Conservation (phyloP, 2,329 filamentous ascomycete species). For the Ascochyta rabiei region DNA sequence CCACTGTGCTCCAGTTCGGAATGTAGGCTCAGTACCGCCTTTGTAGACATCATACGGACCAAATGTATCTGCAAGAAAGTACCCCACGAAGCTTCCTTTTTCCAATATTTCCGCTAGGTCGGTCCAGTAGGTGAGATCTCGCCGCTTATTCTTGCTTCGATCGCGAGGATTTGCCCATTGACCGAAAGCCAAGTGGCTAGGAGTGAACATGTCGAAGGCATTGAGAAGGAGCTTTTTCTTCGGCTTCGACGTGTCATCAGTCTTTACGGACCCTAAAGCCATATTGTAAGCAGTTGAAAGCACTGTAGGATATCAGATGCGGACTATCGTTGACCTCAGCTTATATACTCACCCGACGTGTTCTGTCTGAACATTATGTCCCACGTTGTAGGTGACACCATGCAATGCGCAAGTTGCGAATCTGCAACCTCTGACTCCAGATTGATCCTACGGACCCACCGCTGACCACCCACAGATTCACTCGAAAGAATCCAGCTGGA, state of each 20-base stretch:
- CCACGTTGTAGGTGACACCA: background rate
- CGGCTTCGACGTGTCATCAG: conserved; percentile 1
- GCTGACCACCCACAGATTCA: too few species aligned
- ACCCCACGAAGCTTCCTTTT: conserved; percentile 37
- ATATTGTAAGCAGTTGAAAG: background rate
- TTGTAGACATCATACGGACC: conserved; percentile 70
- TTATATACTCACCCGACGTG: too few species aligned
- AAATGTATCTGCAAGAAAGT: conserved; percentile 52
- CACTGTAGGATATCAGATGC: too few species aligned
- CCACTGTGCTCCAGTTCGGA: conserved; percentile 67
- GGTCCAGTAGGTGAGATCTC: conserved; percentile 36
- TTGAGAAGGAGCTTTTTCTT: conserved; percentile 48
- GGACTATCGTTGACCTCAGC: too few species aligned
- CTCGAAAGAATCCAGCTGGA: too few species aligned
- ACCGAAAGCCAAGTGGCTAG: conserved; percentile 14
- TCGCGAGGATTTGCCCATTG: conserved; percentile 22
- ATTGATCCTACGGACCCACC: background rate
- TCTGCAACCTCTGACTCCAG: background rate
- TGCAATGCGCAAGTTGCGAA: background rate
- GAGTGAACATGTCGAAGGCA: conserved; percentile 43
- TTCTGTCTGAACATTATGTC: too few species aligned
- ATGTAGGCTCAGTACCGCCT: conserved; percentile 57
- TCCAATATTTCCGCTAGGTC: conserved; percentile 38
- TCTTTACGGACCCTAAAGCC: background rate
- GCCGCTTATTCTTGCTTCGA: conserved; percentile 20